These are phyloP conservation scores for Medicago truncatula DNA, from an alignment of 306 rosid species.

Conservation along the genomic window DNA sequence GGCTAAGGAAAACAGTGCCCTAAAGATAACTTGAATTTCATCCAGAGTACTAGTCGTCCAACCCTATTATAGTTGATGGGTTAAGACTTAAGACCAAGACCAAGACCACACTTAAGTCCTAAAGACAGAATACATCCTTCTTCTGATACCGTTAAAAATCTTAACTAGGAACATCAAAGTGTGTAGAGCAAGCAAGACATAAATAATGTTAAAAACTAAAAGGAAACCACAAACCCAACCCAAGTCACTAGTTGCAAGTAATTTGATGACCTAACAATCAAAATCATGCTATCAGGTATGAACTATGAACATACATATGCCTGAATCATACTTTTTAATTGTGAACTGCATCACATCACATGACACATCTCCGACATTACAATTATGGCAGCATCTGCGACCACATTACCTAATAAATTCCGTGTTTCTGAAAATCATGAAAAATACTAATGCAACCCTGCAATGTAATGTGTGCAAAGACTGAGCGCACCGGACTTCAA, in stretches of 20 bases:
- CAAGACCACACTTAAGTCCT: no score
- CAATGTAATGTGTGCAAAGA: background rate
- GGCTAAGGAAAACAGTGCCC: background rate
- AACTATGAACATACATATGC: background rate
- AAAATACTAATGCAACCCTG: background rate
- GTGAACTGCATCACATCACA: no score
- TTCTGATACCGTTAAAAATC: background rate
- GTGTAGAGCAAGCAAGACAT: background rate
- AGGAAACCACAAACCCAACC: slow-evolving; percentile 16
- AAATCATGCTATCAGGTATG: background rate
- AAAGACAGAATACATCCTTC: background rate
- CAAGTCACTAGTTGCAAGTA: slow-evolving; percentile 8
- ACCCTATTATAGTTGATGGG: background rate
- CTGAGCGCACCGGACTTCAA: background rate
- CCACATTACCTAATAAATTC: background rate
- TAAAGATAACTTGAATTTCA: background rate
- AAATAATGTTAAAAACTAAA: slow-evolving; percentile 5
- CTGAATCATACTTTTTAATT: background rate
- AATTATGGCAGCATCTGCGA: background rate
- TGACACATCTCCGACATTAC: background rate
- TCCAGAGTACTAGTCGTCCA: background rate
- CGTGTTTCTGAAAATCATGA: background rate
- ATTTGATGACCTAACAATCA: background rate
- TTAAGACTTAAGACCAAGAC: no score
- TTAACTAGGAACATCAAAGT: background rate